Evolutionary conservation across 1,284 basidiomycete genomes (phyloP).

Genomic region (Tylopilus orsonianus): DNA sequence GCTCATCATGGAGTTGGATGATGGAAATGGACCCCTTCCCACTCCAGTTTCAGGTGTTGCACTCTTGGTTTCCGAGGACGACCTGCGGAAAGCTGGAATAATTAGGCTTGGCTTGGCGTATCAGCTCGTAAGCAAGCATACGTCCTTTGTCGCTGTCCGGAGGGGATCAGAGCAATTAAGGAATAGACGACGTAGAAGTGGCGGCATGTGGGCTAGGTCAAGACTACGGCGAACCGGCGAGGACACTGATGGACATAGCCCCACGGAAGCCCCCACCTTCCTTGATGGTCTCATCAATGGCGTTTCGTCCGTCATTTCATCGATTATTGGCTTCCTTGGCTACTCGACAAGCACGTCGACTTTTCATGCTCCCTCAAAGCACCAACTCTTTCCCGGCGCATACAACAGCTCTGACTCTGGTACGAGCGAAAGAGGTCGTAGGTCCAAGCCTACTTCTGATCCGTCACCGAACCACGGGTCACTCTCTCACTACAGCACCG

Average conservation of each 20-base stretch:
- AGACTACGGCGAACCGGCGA: constrained; percentile 5
- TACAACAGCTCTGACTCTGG: constrained; percentile 10
- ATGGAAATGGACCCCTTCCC: constrained; percentile 33
- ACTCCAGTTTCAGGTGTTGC: constrained; percentile 19
- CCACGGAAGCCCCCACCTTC: constrained; percentile 11
- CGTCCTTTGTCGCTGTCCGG: constrained; percentile 58
- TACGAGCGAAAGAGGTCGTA: constrained; percentile 5
- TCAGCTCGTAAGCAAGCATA: constrained; percentile 50
- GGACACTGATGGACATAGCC: neutral
- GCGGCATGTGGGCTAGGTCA: constrained; percentile 18
- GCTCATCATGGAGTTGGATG: constrained; percentile 46
- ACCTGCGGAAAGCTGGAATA: constrained; percentile 44
- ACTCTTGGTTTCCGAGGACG: constrained; percentile 30
- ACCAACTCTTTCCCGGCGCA: constrained; percentile 12
- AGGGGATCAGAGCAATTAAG: constrained; percentile 18
- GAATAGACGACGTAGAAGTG: neutral
- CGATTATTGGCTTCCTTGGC: constrained; percentile 16
- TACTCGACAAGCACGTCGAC: neutral
- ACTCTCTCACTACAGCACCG: constrained; percentile 32
- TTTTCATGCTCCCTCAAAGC: too few species aligned
- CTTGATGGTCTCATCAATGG: constrained; percentile 20
- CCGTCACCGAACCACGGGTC: constrained; percentile 3
- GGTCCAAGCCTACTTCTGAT: neutral
- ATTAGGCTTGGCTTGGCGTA: constrained; percentile 50
- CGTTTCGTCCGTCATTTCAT: constrained; percentile 16